Evolutionary conservation across 139 green algal species (phyloP), one percentile per base, ranked within the genome.

Genomic region (Gonium pectorale): DNA sequence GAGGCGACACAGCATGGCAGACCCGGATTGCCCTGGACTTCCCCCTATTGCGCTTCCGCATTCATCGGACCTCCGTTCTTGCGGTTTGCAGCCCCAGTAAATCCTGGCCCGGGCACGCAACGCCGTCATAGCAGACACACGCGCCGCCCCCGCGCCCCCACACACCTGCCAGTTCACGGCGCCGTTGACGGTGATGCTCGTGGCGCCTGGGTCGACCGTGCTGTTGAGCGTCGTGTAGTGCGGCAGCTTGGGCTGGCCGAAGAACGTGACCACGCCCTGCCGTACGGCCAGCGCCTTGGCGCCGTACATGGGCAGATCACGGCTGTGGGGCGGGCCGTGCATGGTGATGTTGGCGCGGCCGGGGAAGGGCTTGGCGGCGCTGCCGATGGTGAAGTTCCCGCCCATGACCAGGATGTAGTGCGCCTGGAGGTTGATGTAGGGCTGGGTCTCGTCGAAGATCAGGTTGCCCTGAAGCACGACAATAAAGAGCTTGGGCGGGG

Each of bases 241-340:
- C 6, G 93, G 93, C 24, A 59, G 72, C 87, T 95, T 95, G 31
- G 86, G 86, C 64, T 80, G 40, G 52, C 93, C 93, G 60, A 90
- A 89, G 63, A 96, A 51, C 33, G 90, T 81, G 7, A 95, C 85
- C 0, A 41, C 86, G 63, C 92, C 92, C n/a, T 90, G 52, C 9
- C 93, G 89, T 49, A 95, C 86, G 2, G 87, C 93, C 22, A 95
- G 84, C 17, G 81, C 72, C 83, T 95, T 95, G 62, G 88, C 89
- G 56, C 93, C 93, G 81, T 95, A 96, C 43, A 90, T 60, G 4
- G 94, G 94, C 71, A 96, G 88, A 73, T 94, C 88, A 2, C 69
- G 56, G 67, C 40, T 83, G 56, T 79, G 79, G 6, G 88, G 92
- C 27, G 60, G 44, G 49, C 93, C 93, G 51, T 92, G 90, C 72